Evolutionary conservation across 139 green algal species (phyloP).

Genomic region (Mesostigma viride): DNA sequence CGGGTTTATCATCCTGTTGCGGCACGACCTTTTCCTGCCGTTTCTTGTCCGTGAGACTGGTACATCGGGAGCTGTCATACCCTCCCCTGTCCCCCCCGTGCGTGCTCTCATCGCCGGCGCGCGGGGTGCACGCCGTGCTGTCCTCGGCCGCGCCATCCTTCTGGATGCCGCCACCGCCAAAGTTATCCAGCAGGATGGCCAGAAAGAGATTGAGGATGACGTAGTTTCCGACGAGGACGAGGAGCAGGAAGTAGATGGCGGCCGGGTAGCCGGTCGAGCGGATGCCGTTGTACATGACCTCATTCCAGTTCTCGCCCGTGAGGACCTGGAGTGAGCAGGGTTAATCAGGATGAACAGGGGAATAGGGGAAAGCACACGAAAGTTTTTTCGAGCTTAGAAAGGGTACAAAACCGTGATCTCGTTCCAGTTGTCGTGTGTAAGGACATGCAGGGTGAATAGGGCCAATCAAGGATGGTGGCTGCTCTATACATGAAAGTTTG

Average conservation of each 20-base stretch:
- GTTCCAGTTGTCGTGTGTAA: constrained; percentile 40
- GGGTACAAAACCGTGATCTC: not conserved
- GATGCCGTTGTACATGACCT: constrained; percentile 29
- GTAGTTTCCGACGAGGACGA: constrained; percentile 51
- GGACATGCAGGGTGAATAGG: no score
- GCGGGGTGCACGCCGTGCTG: not conserved
- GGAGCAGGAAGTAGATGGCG: constrained; percentile 32
- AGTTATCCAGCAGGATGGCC: constrained; percentile 51
- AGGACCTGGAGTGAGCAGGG: no score
- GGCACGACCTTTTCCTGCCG: no score
- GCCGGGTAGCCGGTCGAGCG: constrained; percentile 3
- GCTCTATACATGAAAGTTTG: no score
- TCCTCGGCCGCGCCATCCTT: constrained; percentile 13
- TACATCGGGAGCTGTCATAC: no score
- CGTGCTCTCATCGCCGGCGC: not conserved
- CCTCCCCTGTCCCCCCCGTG: not conserved
- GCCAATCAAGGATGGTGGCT: no score
- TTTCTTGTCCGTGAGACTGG: no score
- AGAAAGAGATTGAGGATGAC: constrained; percentile 70
- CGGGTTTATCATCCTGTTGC: no score
- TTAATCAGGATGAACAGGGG: no score
- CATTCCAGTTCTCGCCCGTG: constrained; percentile 28
- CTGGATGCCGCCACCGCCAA: constrained; percentile 23
- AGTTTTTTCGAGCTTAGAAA: no score
- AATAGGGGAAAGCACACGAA: no score